Conservation (phyloP, 1,284 basidiomycete genomes). For the Chiua sp. region DNA sequence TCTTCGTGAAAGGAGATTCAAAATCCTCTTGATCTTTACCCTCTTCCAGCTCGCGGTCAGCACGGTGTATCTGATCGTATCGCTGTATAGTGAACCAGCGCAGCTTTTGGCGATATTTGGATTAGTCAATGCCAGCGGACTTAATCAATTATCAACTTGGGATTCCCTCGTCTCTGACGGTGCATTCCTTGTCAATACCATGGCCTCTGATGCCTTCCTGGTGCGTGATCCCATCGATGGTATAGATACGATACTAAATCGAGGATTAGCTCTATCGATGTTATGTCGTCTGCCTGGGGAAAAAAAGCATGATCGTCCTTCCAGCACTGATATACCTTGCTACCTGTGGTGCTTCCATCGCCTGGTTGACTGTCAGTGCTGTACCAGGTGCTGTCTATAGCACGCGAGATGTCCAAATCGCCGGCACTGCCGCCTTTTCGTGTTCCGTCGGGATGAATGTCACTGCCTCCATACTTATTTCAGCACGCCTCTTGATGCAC, state of each 20-base stretch:
- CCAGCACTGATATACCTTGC: slow-evolving; percentile 22
- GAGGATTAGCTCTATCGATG: slow-evolving; percentile 30
- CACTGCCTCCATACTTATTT: slow-evolving; percentile 21
- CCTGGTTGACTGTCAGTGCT: slow-evolving; percentile 16
- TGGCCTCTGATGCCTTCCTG: slow-evolving; percentile 16
- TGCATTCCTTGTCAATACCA: slow-evolving; percentile 28
- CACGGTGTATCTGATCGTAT: slow-evolving; percentile 23
- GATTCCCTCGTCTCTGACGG: slow-evolving; percentile 10
- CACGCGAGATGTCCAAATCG: slow-evolving; percentile 18
- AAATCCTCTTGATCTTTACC: slow-evolving; percentile 17
- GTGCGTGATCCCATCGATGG: slow-evolving; percentile 5
- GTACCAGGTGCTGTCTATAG: slow-evolving; percentile 15
- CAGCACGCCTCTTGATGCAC: slow-evolving; percentile 22
- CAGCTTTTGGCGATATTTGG: slow-evolving; percentile 17
- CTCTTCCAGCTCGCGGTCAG: slow-evolving; percentile 24
- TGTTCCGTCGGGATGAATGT: slow-evolving; percentile 22
- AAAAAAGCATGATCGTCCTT: background rate
- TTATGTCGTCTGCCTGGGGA: slow-evolving; percentile 23
- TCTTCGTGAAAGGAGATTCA: slow-evolving; percentile 22
- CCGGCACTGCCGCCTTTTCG: slow-evolving; percentile 19
- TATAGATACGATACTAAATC: slow-evolving; percentile 7
- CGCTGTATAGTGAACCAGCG: slow-evolving; percentile 18
- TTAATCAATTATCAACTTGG: slow-evolving; percentile 20
- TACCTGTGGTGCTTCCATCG: slow-evolving; percentile 19
- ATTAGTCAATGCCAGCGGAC: slow-evolving; percentile 9